Evolutionary conservation across 2,329 filamentous ascomycete species (phyloP), one percentile per base, ranked within the genome.

Genomic region (Diaporthe vexans): DNA sequence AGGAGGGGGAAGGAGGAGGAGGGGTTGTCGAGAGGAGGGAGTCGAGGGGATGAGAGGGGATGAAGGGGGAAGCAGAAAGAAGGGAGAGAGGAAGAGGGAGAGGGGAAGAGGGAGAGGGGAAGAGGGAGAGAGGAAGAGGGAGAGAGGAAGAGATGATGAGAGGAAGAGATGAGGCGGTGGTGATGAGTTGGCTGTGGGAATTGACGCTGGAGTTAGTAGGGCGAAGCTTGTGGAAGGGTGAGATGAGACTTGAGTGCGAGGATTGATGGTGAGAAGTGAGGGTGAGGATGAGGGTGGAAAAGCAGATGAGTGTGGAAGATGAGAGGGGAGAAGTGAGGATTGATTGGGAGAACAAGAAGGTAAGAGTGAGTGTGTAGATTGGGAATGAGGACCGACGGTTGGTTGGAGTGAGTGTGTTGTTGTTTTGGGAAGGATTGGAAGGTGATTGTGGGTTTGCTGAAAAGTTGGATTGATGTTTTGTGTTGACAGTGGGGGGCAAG

Each of bases 401-500:
- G 26, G 46, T n/a, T 51, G 26, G n/a, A 15, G 54, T 21, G 59
- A 3, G 26, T 65, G 40, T 48, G 17, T 13, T 33, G 46, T 33
- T 43, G 40, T 15, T 43, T 52, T 67, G 24, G 46, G 63, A 21
- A 19, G 7, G n/a, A 21, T 24, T 37, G 46, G 51, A 65, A 15
- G 59, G 29, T 48, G 59, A 10, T 19, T 40, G 40, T 65, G 40
- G 40, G 40, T 3, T 65, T n/a, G 59, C 9, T 9, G 9, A 33
- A 48, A 48, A 48, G 1, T 2, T 46, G 26, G 40, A 11, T 29
- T 21, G 24, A 21, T 63, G 40, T n/a, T 48, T 48, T 65, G 24
- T 67, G 63, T 67, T 52, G 63, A 67, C 46, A 46, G 46, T 15
- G 15, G 17, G 21, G 21, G 11, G 43, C 11, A 52, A 51, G 61